A percentile compares a stretch with the other conserved stretches of the same genome.
Conservation (phyloP, 73 alveolate species). For the Halteria grandinella region DNA sequence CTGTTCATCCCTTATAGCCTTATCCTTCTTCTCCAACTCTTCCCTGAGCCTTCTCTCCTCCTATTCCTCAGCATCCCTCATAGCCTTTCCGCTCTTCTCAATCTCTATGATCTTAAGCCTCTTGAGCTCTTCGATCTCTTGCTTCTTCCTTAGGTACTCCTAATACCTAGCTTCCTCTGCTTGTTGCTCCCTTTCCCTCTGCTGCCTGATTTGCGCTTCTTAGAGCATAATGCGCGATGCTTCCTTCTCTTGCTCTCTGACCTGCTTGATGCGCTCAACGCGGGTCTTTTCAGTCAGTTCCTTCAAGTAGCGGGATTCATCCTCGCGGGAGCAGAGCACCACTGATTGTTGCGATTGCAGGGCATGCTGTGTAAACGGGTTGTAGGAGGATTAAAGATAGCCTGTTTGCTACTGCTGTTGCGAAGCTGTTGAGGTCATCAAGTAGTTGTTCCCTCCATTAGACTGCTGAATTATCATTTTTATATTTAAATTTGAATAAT, state of each 20-base stretch:
- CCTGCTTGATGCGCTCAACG: slow-evolving; percentile 18
- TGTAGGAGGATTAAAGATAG: too few relatives aligned
- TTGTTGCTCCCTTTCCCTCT: neutral
- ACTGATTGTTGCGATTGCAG: slow-evolving; percentile 3
- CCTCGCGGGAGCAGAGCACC: slow-evolving; percentile 27
- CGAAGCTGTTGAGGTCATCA: too few relatives aligned
- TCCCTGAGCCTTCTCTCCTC: slow-evolving; percentile 39
- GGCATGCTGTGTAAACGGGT: too few relatives aligned
- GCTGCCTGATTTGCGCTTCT: slow-evolving; percentile 12
- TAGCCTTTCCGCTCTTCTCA: slow-evolving; percentile 50
- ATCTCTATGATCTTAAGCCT: slow-evolving; percentile 4
- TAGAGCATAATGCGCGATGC: neutral
- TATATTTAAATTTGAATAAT: too few relatives aligned
- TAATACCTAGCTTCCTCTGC: slow-evolving; percentile 21
- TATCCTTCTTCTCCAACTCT: slow-evolving; percentile 15
- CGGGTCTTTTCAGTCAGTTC: slow-evolving; percentile 17
- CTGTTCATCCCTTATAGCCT: slow-evolving; percentile 34
- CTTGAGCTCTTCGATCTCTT: slow-evolving; percentile 50
- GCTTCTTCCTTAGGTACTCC: slow-evolving; percentile 27
- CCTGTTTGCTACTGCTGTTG: too few relatives aligned
- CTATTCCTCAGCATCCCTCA: slow-evolving; percentile 44
- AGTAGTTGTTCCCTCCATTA: too few relatives aligned
- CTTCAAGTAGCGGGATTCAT: neutral
- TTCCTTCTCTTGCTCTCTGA: slow-evolving; percentile 46
- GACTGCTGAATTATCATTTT: too few relatives aligned